Evolutionary conservation across 2,329 filamentous ascomycete species (phyloP), one percentile per base, ranked within the genome.

Genomic region (Colletotrichum lini): DNA sequence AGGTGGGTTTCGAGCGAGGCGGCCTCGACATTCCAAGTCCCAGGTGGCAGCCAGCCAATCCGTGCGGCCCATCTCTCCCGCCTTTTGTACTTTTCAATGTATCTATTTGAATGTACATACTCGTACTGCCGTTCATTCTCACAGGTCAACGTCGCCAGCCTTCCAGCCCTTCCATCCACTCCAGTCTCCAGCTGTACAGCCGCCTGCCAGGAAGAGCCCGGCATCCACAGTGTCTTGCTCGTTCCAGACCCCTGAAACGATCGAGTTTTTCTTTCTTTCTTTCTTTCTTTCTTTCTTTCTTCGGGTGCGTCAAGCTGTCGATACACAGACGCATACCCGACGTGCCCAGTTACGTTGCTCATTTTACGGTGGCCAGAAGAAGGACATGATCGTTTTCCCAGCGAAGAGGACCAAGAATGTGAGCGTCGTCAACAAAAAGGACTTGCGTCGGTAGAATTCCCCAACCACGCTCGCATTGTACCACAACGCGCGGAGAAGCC

Each of bases 201-300:
- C 21, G 40, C 57, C 58, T 63, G 58, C 53, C 40, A 64, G 69
- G 58, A 68, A 68, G 59, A 68, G 65, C 65, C 69, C 53, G 18
- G 53, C 65, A 68, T 57, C 65, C 68, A 64, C 65, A 18, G 53
- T 59, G 58, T 59, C 65, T 71, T 63, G 68, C 69, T 72, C 59
- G 65, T 68, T 72, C 69, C 64, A 59, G 53, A 72, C 69, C 69
- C 69, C 65, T 72, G 69, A 69, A 72, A 72, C 69, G 52, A 72
- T 72, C 69, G 69, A 64, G 59, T 40, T 61, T 67, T 67, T 62
- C 47, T 45, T 67, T 62, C 47, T 45, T 45, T n/a, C 35, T 63
- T 63, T 40, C 65, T 72, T 69, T 26, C 26, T 67, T 67, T 62
- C 47, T 45, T 45, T n/a, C 35, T 63, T 63, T 40, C 65, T 72